Evolutionary conservation across 345 rosid genomes (phyloP), one percentile per base, ranked within the genome.

Genomic region (Rhodomyrtus tomentosa): DNA sequence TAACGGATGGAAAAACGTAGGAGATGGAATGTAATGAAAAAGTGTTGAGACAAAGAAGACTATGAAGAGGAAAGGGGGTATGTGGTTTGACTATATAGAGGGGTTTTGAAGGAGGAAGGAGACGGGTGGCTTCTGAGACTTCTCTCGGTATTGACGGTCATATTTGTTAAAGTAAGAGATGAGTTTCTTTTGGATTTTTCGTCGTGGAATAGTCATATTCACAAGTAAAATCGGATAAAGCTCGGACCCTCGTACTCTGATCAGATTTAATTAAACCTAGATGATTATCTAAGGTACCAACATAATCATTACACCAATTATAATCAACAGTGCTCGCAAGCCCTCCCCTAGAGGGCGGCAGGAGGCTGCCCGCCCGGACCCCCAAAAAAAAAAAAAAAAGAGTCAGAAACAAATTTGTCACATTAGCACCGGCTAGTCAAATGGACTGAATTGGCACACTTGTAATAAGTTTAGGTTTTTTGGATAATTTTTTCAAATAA

Each of bases 351-450:
- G 50, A 3, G 50, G 50, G 11, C 50, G 50, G 11, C 50, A 9
- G 12, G 49, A 48, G 50, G 50, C 50, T 10, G 11, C 50, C 12
- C 2, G 11, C 50, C 50, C 50, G 10, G 10, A 48, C 11, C 50
- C 11, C 7, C 10, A 48, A 48, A 10, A 48, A 10, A 45, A 50
- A 50, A 15, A 15, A 6, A 14, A 50, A 50, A 50, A 50, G 5
- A 15, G 20, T 5, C 4, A 50, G 18, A 14, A 3, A 4, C 14
- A 50, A 50, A 50, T 50, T 50, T 4, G 16, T 2, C 16, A 50
- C 18, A 4, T 50, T 0, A 5, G 6, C 5, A 0, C 2, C 6
- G 20, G 52, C 6, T 2, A 0, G 2, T 0, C 20, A 5, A 16
- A 50, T 15, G 2, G 15, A 50, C 6, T 14, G 6, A 50, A 50